Conservation (phyloP, 306 rosid species). For the Quercus variabilis region DNA sequence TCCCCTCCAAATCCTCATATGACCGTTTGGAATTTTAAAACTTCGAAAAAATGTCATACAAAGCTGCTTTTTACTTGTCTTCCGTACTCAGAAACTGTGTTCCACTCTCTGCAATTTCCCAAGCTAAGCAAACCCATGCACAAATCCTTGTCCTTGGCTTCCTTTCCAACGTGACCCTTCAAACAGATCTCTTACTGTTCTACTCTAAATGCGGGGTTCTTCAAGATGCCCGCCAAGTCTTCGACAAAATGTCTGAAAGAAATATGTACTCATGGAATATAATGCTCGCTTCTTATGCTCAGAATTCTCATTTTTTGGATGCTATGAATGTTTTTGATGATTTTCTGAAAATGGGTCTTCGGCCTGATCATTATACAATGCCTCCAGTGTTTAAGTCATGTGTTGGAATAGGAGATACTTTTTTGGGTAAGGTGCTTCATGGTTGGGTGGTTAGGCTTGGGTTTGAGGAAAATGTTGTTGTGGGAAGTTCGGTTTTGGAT, state of each 20-base stretch:
- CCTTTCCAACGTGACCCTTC: slow-evolving; percentile 44
- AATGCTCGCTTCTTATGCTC: slow-evolving; percentile 47
- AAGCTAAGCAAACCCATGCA: slow-evolving; percentile 57
- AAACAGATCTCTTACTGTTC: slow-evolving; percentile 55
- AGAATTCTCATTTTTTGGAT: slow-evolving; percentile 28
- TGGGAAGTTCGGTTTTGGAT: slow-evolving; percentile 51
- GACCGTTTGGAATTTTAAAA: neutral
- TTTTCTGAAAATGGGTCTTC: slow-evolving; percentile 29
- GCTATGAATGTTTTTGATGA: slow-evolving; percentile 30
- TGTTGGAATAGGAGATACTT: slow-evolving; percentile 31
- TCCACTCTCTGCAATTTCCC: slow-evolving; percentile 25
- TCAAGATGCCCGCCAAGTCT: slow-evolving; percentile 46
- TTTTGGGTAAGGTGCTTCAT: slow-evolving; percentile 48
- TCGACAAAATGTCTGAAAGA: slow-evolving; percentile 47
- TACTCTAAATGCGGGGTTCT: slow-evolving; percentile 41
- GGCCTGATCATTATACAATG: slow-evolving; percentile 61
- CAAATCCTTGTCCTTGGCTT: slow-evolving; percentile 49
- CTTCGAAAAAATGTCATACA: slow-evolving; percentile 16
- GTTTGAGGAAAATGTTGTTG: slow-evolving; percentile 41
- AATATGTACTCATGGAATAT: slow-evolving; percentile 81
- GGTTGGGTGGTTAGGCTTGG: slow-evolving; percentile 57
- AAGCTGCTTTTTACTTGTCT: slow-evolving; percentile 28
- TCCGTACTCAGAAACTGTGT: slow-evolving; percentile 42
- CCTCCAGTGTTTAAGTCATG: slow-evolving; percentile 52
- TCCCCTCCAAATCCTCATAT: neutral